These are phyloP conservation scores for Agaricus blazei DNA, from an alignment of 768 basidiomycete species.

Conservation along the genomic window DNA sequence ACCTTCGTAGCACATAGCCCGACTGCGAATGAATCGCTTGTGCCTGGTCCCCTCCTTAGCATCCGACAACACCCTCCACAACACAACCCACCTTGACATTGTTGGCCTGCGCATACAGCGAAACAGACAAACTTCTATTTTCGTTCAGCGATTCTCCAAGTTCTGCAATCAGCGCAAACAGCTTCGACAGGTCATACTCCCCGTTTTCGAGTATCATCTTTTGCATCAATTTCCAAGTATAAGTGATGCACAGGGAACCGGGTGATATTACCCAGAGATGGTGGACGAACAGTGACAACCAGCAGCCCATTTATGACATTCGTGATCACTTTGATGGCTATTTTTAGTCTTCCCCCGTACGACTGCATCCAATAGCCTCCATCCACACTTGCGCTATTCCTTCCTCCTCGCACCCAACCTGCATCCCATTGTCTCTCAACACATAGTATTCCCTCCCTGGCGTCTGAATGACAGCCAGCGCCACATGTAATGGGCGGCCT, in stretches of 20 bases:
- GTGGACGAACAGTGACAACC: not conserved
- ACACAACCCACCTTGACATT: slow-evolving; percentile 73
- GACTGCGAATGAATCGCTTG: slow-evolving; percentile 89
- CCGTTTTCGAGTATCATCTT: slow-evolving; percentile 56
- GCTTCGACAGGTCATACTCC: slow-evolving; percentile 57
- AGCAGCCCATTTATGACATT: not conserved
- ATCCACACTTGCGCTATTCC: slow-evolving; percentile 63
- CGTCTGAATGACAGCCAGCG: slow-evolving; percentile 68
- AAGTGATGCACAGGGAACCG: too few relatives aligned
- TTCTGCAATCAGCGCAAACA: slow-evolving; percentile 69
- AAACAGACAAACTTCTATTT: slow-evolving; percentile 68
- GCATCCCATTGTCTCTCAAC: slow-evolving; percentile 71
- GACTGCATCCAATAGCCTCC: slow-evolving; percentile 44
- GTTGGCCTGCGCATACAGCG: slow-evolving; percentile 67
- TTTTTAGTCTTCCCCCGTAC: slow-evolving; percentile 10
- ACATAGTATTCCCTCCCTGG: slow-evolving; percentile 64
- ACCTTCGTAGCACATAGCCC: slow-evolving; percentile 87
- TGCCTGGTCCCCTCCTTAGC: slow-evolving; percentile 36
- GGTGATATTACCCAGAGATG: not conserved
- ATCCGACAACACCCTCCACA: not conserved
- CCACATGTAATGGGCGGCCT: slow-evolving; percentile 46
- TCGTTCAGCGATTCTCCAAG: slow-evolving; percentile 79
- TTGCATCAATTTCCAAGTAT: not conserved
- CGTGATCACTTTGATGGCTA: slow-evolving; percentile 10
- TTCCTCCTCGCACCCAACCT: slow-evolving; percentile 72